A percentile compares a stretch with the other conserved stretches of the same genome.
phyloP scores from a whole-genome alignment of 1,139 yeast genomes.

The Saccharomyces hybrid region DNA sequence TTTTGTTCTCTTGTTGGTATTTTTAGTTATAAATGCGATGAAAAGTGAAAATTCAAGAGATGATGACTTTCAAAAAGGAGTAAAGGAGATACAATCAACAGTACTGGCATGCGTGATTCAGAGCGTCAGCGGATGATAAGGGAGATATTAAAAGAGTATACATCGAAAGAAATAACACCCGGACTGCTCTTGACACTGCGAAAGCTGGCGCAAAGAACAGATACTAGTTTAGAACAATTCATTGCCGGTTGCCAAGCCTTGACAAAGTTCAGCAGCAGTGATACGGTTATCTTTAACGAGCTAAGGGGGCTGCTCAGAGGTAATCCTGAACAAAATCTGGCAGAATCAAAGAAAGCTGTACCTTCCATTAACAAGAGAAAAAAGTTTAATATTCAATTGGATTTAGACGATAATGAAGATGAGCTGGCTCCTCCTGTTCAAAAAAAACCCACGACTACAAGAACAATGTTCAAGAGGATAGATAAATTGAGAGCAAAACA shows the following conservation, averaged over 20 bases:
- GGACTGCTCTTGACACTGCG: neutral
- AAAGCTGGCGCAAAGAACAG: neutral
- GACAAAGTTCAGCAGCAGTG: neutral
- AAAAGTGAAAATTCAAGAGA: neutral
- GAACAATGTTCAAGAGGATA: neutral
- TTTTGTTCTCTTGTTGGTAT: neutral
- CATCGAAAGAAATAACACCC: neutral
- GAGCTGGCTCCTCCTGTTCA: constrained; percentile 15
- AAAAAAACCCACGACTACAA: neutral
- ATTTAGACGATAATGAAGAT: constrained; percentile 7
- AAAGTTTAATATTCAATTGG: neutral
- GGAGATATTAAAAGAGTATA: neutral
- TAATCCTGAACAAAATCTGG: neutral
- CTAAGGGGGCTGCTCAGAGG: neutral
- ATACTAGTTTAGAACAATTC: neutral
- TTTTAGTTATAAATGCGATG: neutral
- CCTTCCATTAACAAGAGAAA: neutral
- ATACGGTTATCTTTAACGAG: neutral
- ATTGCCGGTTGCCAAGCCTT: neutral
- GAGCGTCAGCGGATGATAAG: neutral
- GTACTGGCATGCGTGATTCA: neutral
- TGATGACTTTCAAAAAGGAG: neutral
- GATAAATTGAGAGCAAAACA: neutral
- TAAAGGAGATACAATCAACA: neutral
- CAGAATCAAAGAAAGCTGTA: neutral